Conservation (phyloP, 139 green algal genomes). For the Coelastrella sp. region DNA sequence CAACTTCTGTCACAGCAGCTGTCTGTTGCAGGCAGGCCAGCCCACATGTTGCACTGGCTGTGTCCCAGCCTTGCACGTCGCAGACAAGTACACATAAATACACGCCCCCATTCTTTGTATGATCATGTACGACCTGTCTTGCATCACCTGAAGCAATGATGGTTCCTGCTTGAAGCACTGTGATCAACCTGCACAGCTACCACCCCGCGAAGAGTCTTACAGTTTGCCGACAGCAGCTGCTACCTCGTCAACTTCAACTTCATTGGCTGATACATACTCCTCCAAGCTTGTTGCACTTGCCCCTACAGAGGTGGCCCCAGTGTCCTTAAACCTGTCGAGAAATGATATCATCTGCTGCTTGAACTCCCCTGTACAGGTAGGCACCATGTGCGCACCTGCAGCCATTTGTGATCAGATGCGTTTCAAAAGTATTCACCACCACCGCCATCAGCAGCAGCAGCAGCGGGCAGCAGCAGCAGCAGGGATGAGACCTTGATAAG, state of each 20-base stretch:
- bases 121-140: too few species aligned
- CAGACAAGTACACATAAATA: too few species aligned
- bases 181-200: background rate
- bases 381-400: slow-evolving; percentile 68
- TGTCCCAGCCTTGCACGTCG: too few species aligned
- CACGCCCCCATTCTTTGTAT: too few species aligned
- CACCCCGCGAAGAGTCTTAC: background rate
- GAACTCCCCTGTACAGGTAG: slow-evolving; percentile 67
- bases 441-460: slow-evolving; percentile 10
- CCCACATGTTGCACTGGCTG: too few species aligned
- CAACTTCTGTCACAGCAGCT: too few species aligned
- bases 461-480: background rate
- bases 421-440: background rate
- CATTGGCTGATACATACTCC: background rate
- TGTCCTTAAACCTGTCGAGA: slow-evolving; percentile 49
- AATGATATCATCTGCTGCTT: slow-evolving; percentile 56
- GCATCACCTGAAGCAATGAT: too few species aligned
- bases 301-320: background rate
- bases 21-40: too few species aligned
- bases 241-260: slow-evolving; percentile 10
- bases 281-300: slow-evolving; percentile 18
- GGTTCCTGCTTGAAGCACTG: background rate
- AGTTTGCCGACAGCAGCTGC: background rate
- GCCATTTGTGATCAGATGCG: too few species aligned
- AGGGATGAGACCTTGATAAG: too few species aligned